Conservation (phyloP, 2,329 filamentous ascomycete genomes). For the Dendrostoma leiphaemia region DNA sequence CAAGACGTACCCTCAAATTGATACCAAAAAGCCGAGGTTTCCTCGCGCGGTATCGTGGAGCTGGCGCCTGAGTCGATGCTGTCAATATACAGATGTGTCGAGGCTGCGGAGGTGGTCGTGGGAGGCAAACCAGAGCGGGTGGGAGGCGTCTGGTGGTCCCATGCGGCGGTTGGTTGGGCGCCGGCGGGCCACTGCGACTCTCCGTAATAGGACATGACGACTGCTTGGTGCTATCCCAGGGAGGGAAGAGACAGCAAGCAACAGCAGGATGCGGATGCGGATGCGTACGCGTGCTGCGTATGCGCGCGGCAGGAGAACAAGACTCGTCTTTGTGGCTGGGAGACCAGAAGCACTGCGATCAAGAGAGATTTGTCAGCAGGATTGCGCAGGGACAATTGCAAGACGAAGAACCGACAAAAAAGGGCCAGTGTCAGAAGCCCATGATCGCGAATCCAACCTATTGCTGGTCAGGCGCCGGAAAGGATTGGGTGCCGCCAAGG, state of each 20-base stretch:
- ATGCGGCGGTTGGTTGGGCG: constrained; percentile 22
- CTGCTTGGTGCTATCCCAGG: neutral
- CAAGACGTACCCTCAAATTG: constrained; percentile 35
- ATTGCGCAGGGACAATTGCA: neutral
- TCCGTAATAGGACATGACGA: constrained; percentile 29
- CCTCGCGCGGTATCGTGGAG: constrained; percentile 33
- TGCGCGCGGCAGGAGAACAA: constrained; percentile 1
- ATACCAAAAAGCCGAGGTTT: constrained; percentile 31
- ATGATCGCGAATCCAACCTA: no score
- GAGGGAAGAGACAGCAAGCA: neutral
- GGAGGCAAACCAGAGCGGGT: constrained; percentile 26
- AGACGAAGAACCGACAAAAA: neutral
- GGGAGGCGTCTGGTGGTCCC: constrained; percentile 28
- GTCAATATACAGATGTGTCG: constrained; percentile 3
- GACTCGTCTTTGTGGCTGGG: neutral
- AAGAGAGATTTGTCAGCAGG: constrained; percentile 13
- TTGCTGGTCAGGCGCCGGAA: no score
- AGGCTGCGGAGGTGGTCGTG: neutral
- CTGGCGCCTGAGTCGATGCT: constrained; percentile 28
- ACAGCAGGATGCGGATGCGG: no score
- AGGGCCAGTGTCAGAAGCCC: no score
- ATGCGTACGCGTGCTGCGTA: no score
- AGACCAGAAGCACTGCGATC: constrained; percentile 8
- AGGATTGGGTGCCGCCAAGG: no score
- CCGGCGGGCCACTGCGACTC: constrained; percentile 27